Conservation (phyloP, 2,329 filamentous ascomycete species). For the Metarhizium robertsii region DNA sequence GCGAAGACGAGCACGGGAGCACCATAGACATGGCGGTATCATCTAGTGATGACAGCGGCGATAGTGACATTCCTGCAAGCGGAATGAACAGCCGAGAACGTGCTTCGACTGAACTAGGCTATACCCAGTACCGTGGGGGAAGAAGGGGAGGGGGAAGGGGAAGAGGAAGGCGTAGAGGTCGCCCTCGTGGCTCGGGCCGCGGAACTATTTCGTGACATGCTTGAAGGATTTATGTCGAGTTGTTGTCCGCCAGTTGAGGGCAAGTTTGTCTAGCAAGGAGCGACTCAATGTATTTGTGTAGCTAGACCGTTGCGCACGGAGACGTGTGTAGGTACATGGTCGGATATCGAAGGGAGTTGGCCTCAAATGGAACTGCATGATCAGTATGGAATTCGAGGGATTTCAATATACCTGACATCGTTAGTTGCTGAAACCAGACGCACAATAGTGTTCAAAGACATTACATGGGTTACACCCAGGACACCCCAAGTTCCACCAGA, state of each 20-base stretch:
- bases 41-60: constrained; percentile 10
- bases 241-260: not conserved
- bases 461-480: too few species aligned
- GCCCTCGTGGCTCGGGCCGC: constrained; percentile 8
- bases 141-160: constrained; percentile 9
- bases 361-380: too few species aligned
- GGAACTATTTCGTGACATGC: not conserved
- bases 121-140: not conserved
- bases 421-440: too few species aligned
- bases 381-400: too few species aligned
- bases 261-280: not conserved
- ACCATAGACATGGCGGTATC: not conserved
- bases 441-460: too few species aligned
- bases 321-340: not conserved
- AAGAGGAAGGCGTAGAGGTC: constrained; percentile 8
- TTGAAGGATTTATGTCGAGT: not conserved
- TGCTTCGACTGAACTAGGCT: not conserved
- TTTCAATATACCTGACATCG: too few species aligned
- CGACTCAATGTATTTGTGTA: not conserved
- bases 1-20: constrained; percentile 3
- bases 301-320: not conserved
- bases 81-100: not conserved
- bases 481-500: too few species aligned
- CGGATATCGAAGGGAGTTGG: too few species aligned
- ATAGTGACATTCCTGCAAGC: constrained; percentile 12